Percentiles rank a stretch among this genome's conserved stretches.
These are phyloP conservation scores for Ambispora gerdemannii DNA, from an alignment of 192 early-diverging fungal species.

Conservation along the genomic window DNA sequence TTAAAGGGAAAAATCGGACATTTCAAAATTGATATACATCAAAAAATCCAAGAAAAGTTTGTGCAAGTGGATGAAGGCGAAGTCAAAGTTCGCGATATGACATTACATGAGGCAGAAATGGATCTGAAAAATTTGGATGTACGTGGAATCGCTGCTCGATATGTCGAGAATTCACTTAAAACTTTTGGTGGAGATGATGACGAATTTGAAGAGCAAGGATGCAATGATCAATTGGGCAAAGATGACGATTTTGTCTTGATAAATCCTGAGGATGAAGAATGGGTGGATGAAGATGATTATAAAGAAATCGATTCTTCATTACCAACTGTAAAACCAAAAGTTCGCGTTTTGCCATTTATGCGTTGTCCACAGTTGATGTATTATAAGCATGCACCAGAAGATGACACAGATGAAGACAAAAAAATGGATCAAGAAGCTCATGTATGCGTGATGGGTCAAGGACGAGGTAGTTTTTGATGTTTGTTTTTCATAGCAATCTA, in stretches of 20 bases:
- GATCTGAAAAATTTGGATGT: slow-evolving; percentile 41
- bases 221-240: slow-evolving; percentile 7
- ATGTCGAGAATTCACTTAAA: slow-evolving; percentile 32
- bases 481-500: too few species aligned
- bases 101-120: slow-evolving; percentile 42
- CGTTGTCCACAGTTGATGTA: slow-evolving; percentile 59
- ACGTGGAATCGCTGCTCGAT: slow-evolving; percentile 30
- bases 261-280: slow-evolving; percentile 32
- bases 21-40: slow-evolving; percentile 44
- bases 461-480: too few species aligned
- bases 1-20: slow-evolving; percentile 38
- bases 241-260: slow-evolving; percentile 29
- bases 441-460: slow-evolving; percentile 41
- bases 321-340: slow-evolving; percentile 35
- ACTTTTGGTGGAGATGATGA: slow-evolving; percentile 18
- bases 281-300: slow-evolving; percentile 56
- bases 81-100: slow-evolving; percentile 36
- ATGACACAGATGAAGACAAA: slow-evolving; percentile 38
- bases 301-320: slow-evolving; percentile 41
- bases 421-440: slow-evolving; percentile 40
- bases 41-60: slow-evolving; percentile 31
- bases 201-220: not conserved
- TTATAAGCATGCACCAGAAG: slow-evolving; percentile 37
- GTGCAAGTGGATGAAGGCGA: slow-evolving; percentile 32
- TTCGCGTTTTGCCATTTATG: slow-evolving; percentile 54